Evolutionary conservation across 805 yeast species (phyloP).

Genomic region (Candida corydali): DNA sequence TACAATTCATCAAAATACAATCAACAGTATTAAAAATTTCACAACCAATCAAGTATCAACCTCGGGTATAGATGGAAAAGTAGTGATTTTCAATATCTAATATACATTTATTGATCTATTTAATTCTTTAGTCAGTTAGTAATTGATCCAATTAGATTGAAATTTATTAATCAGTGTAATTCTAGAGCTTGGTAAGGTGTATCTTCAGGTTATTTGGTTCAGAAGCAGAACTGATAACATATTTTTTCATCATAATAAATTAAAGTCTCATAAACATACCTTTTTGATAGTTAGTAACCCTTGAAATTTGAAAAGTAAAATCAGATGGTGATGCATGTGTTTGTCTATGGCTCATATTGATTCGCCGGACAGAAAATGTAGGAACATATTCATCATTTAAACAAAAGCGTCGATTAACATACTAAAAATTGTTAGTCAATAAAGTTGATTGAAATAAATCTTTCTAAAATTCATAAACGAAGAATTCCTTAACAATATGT

Average conservation of each 20-base stretch:
- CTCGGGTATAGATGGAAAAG: constrained; percentile 88
- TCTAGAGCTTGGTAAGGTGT: constrained; percentile 59
- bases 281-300: constrained; percentile 4
- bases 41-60: constrained; percentile 48
- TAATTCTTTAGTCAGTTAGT: constrained; percentile 1
- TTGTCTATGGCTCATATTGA: constrained; percentile 71
- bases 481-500: constrained; percentile 66
- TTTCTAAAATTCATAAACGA: constrained; percentile 47
- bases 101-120: too few species aligned
- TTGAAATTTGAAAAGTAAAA: constrained; percentile 9
- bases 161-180: constrained; percentile 7
- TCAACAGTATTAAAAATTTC: constrained; percentile 57
- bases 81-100: constrained; percentile 60
- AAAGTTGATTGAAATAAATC: not conserved
- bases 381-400: constrained; percentile 22
- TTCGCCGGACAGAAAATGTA: constrained; percentile 43
- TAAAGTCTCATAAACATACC: constrained; percentile 3
- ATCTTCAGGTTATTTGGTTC: constrained; percentile 75
- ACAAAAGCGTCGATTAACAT: constrained; percentile 2
- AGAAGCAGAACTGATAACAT: constrained; percentile 94
- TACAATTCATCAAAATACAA: constrained; percentile 89
- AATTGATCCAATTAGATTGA: constrained; percentile 1
- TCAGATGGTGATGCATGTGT: constrained; percentile 99
- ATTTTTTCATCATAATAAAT: constrained; percentile 56
- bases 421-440: not conserved